Percentiles rank a stretch among this genome's conserved stretches.
Evolutionary conservation across 1,284 basidiomycete genomes (phyloP).

Genomic region (Leccinum pachyderme): DNA sequence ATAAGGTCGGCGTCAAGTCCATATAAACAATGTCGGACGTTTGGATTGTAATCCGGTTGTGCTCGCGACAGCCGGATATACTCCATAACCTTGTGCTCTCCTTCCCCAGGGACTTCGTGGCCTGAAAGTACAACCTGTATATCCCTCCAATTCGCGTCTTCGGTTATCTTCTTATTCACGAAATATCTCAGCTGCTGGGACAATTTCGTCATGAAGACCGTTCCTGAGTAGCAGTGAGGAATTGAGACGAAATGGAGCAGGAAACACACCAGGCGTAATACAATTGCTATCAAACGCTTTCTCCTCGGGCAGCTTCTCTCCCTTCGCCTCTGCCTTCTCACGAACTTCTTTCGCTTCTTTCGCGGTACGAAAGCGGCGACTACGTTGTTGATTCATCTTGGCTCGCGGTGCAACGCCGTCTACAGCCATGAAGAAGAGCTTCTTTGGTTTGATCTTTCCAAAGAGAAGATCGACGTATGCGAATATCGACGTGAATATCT

Average conservation of each 20-base stretch:
- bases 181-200: slow-evolving; percentile 95
- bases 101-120: slow-evolving; percentile 98
- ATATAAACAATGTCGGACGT: slow-evolving; percentile 95
- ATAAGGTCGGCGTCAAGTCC: slow-evolving; percentile 98
- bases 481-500: slow-evolving; percentile 97
- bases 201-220: slow-evolving; percentile 90
- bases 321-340: slow-evolving; percentile 84
- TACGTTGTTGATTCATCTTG: slow-evolving; percentile 99
- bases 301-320: slow-evolving; percentile 89
- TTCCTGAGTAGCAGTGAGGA: slow-evolving; percentile 52
- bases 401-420: slow-evolving; percentile 98
- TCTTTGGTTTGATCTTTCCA: slow-evolving; percentile 95
- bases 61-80: slow-evolving; percentile 95
- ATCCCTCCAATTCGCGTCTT: slow-evolving; percentile 91
- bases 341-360: slow-evolving; percentile 88
- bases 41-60: slow-evolving; percentile 92
- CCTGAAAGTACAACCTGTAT: slow-evolving; percentile 94
- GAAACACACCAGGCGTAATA: slow-evolving; percentile 87
- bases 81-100: slow-evolving; percentile 99
- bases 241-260: not conserved
- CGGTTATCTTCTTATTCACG: slow-evolving; percentile 94
- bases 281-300: slow-evolving; percentile 99
- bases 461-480: slow-evolving; percentile 97
- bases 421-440: slow-evolving; percentile 96
- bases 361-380: slow-evolving; percentile 91